These are phyloP conservation scores for Sphagnum fallax DNA, from an alignment of 228 moss, liverwort and hornwort genomes.

Conservation along the genomic window DNA sequence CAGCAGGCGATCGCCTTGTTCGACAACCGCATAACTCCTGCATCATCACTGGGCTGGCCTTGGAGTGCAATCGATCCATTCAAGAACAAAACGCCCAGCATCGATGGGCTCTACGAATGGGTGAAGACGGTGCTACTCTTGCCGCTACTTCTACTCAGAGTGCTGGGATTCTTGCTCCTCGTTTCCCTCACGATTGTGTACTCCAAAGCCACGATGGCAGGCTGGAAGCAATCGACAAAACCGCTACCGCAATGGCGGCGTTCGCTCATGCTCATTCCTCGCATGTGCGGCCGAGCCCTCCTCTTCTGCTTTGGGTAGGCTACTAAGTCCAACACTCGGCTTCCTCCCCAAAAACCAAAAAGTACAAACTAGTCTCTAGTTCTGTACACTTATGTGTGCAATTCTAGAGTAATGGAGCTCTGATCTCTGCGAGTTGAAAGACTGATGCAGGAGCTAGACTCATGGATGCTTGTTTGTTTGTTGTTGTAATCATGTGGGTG, in stretches of 20 bases:
- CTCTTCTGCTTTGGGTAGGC: slow-evolving; percentile 78
- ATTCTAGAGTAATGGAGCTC: not conserved
- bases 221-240: slow-evolving; percentile 32
- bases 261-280: slow-evolving; percentile 57
- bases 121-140: slow-evolving; percentile 50
- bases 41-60: not conserved
- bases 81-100: slow-evolving; percentile 48
- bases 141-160: slow-evolving; percentile 56
- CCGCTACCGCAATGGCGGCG: slow-evolving; percentile 69
- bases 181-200: slow-evolving; percentile 52
- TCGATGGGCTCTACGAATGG: slow-evolving; percentile 59
- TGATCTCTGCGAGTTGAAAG: not conserved
- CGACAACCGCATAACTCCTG: slow-evolving; percentile 16
- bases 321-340: not conserved
- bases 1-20: slow-evolving; percentile 36
- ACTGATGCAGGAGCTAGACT: not conserved
- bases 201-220: slow-evolving; percentile 51
- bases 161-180: slow-evolving; percentile 34
- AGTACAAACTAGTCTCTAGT: not conserved
- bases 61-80: slow-evolving; percentile 55
- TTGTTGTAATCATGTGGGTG: not conserved
- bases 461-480: not conserved
- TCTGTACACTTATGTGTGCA: not conserved
- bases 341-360: too few species aligned
- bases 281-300: slow-evolving; percentile 61